A percentile compares a stretch with the other conserved stretches of the same genome.
These are phyloP conservation scores for Amoebophrya sp. DNA, from an alignment of 169 alveolate genomes.

Conservation along the genomic window DNA sequence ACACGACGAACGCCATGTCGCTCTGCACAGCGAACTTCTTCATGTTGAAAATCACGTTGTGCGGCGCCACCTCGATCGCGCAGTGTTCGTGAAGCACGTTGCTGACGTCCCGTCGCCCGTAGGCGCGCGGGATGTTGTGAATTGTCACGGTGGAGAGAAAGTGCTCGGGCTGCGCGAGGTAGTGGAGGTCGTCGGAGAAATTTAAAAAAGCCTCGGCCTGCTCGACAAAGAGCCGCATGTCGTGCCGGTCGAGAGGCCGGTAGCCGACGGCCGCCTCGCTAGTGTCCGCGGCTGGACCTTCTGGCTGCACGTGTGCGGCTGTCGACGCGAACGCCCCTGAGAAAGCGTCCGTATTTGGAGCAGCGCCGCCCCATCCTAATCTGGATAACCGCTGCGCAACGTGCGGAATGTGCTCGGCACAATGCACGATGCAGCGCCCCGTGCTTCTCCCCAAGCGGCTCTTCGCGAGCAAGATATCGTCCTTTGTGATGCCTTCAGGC, in stretches of 20 bases:
- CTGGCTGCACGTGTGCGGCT: too few species aligned
- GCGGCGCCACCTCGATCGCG: background rate
- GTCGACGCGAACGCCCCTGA: too few species aligned
- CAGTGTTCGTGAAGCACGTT: background rate
- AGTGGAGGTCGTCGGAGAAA: background rate
- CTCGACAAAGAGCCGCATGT: background rate
- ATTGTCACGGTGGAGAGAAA: background rate
- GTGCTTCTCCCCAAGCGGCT: background rate
- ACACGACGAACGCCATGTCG: background rate
- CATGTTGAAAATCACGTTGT: background rate
- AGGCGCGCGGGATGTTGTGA: background rate
- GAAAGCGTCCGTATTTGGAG: background rate
- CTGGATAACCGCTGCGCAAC: background rate
- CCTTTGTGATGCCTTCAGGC: background rate
- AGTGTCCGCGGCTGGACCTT: background rate
- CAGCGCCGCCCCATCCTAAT: background rate
- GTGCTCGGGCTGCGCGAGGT: background rate
- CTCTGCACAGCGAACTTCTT: background rate
- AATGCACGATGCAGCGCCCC: background rate
- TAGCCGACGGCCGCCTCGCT: background rate
- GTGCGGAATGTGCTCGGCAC: background rate
- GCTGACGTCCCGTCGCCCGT: background rate
- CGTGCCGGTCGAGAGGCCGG: background rate
- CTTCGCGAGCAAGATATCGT: background rate
- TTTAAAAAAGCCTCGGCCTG: background rate